Percentiles rank a stretch among this genome's conserved stretches.
These are phyloP conservation scores for Fusarium nurragi DNA, from an alignment of 2,329 filamentous ascomycete species.

Conservation along the genomic window DNA sequence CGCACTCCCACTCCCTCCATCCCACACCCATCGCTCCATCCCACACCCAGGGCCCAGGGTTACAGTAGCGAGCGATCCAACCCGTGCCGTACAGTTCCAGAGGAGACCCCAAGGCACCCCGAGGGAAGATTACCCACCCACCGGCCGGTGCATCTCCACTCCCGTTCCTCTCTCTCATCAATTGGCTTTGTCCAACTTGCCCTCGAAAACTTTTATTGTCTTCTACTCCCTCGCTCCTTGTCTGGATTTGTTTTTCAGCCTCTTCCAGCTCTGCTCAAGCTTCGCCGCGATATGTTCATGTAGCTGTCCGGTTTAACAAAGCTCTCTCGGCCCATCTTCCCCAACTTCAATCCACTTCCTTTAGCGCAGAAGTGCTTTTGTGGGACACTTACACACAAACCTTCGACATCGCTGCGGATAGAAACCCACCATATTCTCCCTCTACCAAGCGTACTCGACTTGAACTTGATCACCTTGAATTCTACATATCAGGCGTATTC, in stretches of 20 bases:
- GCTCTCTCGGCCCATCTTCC: conserved; percentile 36
- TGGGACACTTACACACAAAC: conserved; percentile 38
- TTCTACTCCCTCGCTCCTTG: conserved; percentile 29
- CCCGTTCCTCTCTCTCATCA: conserved; percentile 43
- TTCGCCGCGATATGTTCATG: conserved; percentile 43
- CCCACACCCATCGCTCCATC: conserved; percentile 12
- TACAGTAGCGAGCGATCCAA: conserved; percentile 39
- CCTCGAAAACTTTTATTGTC: conserved; percentile 47
- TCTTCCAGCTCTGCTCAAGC: conserved; percentile 41
- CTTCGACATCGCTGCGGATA: conserved; percentile 29
- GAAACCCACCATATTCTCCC: conserved; percentile 28
- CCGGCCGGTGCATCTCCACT: conserved; percentile 44
- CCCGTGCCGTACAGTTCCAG: conserved; percentile 32
- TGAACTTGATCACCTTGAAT: conserved; percentile 2
- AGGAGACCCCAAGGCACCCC: conserved; percentile 42
- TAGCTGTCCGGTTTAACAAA: conserved; percentile 39
- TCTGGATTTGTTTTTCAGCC: conserved; percentile 35
- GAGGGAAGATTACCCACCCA: conserved; percentile 44
- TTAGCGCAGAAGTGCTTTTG: conserved; percentile 35
- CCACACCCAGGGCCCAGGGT: conserved; percentile 25
- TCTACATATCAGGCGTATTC: conserved; percentile 9
- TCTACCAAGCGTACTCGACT: conserved; percentile 26
- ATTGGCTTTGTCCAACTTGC: conserved; percentile 46
- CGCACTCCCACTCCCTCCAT: conserved; percentile 27
- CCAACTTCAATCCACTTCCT: conserved; percentile 35